Percentiles rank a stretch among this genome's conserved stretches.
These are phyloP conservation scores for Fusarium humuli DNA, from an alignment of 2,329 filamentous ascomycete genomes.

Conservation along the genomic window DNA sequence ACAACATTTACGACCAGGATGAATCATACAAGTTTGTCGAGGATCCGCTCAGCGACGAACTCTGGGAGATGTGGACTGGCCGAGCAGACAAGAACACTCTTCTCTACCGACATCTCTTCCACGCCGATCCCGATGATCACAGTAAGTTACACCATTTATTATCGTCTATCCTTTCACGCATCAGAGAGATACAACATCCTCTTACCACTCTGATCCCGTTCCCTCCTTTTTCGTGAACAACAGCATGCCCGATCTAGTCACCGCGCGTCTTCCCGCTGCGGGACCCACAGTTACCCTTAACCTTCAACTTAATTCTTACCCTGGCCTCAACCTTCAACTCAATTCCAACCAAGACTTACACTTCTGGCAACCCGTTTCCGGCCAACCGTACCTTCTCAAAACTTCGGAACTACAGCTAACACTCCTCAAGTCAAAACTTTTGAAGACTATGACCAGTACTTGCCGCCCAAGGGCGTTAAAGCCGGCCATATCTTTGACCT, in stretches of 20 bases:
- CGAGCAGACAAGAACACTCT: constrained; percentile 78
- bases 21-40: constrained; percentile 73
- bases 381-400: neutral
- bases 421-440: constrained; percentile 77
- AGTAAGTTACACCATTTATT: constrained; percentile 59
- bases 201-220: neutral
- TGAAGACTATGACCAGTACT: constrained; percentile 86
- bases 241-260: neutral
- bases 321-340: neutral
- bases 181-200: fast-evolving
- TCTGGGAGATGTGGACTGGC: constrained; percentile 76
- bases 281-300: constrained; percentile 2
- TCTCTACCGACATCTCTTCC: constrained; percentile 83
- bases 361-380: neutral
- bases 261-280: neutral
- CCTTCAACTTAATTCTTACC: neutral
- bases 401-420: constrained; percentile 17
- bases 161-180: neutral
- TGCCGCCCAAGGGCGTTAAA: constrained; percentile 76
- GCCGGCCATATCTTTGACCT: constrained; percentile 88
- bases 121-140: constrained; percentile 88
- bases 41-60: constrained; percentile 75
- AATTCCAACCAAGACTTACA: neutral
- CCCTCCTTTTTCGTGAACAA: neutral
- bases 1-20: constrained; percentile 70